These are phyloP conservation scores for Hygrophorus russula DNA, from an alignment of 768 basidiomycete genomes.

Conservation along the genomic window DNA sequence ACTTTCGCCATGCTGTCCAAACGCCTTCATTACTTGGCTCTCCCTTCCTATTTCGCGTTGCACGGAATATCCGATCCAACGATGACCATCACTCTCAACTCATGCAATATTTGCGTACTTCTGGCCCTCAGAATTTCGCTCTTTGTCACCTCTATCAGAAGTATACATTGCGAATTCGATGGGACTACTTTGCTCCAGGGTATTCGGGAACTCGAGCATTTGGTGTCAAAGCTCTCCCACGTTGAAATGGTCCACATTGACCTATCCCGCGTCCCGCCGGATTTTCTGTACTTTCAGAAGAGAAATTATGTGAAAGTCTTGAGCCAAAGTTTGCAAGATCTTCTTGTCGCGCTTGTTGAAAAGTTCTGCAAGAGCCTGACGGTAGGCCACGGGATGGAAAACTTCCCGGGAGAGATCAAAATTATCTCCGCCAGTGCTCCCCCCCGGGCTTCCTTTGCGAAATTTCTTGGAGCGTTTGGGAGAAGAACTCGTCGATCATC, in stretches of 20 bases:
- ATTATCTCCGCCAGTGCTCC: no score
- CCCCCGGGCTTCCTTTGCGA: background rate
- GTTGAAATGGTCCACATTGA: background rate
- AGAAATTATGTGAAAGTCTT: background rate
- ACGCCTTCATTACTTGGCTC: conserved; percentile 16
- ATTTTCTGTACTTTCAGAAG: background rate
- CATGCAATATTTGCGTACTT: conserved; percentile 7
- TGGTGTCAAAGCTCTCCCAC: background rate
- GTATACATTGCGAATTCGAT: conserved; percentile 5
- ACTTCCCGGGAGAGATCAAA: background rate
- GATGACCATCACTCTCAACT: background rate
- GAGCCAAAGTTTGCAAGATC: background rate
- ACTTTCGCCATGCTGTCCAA: conserved; percentile 13
- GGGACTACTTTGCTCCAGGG: background rate
- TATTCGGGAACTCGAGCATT: background rate
- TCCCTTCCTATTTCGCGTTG: conserved; percentile 10
- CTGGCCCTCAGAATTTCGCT: conserved; percentile 6
- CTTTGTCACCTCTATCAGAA: conserved; percentile 9
- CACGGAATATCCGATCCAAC: background rate
- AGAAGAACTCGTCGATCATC: background rate
- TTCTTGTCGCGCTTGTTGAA: background rate
- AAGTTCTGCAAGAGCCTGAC: background rate
- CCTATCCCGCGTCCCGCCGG: background rate
- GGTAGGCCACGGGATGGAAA: background rate
- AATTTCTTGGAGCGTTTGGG: background rate